Evolutionary conservation across 106 monocot genomes (phyloP), one percentile per base, ranked within the genome.

Genomic region (Iris macrosiphon): DNA sequence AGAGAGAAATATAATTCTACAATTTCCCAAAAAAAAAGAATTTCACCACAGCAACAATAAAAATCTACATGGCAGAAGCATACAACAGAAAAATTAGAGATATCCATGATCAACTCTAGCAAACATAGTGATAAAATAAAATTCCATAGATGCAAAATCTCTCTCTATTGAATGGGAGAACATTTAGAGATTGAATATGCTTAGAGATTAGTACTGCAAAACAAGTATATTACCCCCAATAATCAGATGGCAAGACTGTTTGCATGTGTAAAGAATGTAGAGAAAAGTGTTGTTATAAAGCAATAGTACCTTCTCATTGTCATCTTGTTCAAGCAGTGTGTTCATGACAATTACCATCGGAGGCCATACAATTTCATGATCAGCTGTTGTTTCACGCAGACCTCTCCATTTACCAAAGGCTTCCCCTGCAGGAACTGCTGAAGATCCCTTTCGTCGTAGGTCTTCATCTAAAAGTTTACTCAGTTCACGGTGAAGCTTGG

Each of bases 311-410:
- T 76, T 88, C 3, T 88, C 88, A 70, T 84, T 79, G 0, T 89
- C 85, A 64, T 86, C 90, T 65, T 77, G 31, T 22, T 82, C 86
- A 31, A 96, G 79, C 28, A 61, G 12, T 11, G 96, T 96, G 61
- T 96, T 96, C 90, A 86, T 96, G 23, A 96, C 58, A 43, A 90
- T 54, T 3, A 90, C 96, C 82, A 90, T 90, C 13, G 96, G 90
- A 67, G 96, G 96, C 96, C 96, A 96, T 21, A 96, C 80, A 43
- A 96, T 90, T 24, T 86, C 85, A 72, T 54, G 71, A 68, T 96
- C 90, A 22, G 48, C 68, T 19, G 70, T 66, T 33, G 79, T 67
- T 31, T 80, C 83, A 4, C 49, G 60, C 19, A 96, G 59, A 21
- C 96, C 96, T 33, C 77, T 79, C 96, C 96, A 96, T 51, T 87